These are phyloP conservation scores for Pythium grandisporangium DNA, from an alignment of 352 stramenopile species.

Conservation along the genomic window DNA sequence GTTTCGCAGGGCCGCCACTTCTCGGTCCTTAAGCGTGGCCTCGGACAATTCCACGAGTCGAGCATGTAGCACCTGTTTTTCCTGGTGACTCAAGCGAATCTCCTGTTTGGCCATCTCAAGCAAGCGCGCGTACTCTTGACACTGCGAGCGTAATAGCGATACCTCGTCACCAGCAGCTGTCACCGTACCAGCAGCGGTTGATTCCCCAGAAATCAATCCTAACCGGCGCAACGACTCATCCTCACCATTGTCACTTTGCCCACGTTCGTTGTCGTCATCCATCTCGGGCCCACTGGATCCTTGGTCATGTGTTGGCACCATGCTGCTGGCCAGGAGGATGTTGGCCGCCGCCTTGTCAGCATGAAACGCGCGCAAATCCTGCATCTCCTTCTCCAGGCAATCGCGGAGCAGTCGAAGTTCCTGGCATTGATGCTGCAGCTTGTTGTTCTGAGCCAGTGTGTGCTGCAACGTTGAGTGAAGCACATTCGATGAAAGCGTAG, in stretches of 20 bases:
- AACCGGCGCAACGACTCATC: no score
- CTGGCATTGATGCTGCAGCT: background rate
- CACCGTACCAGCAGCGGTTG: no score
- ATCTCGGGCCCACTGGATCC: constrained; percentile 5
- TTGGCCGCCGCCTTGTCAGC: constrained; percentile 4
- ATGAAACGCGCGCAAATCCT: constrained; percentile 11
- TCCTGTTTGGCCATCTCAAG: constrained; percentile 70
- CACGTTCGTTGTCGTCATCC: no score
- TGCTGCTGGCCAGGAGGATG: constrained; percentile 9
- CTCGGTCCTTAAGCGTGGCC: constrained; percentile 34
- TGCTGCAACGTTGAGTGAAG: constrained; percentile 1
- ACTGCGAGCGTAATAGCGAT: constrained; percentile 26
- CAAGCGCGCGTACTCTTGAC: constrained; percentile 34
- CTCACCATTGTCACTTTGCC: no score
- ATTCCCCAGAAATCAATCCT: no score
- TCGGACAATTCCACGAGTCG: constrained; percentile 39
- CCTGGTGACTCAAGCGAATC: constrained; percentile 52
- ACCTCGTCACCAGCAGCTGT: no score
- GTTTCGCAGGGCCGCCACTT: constrained; percentile 35
- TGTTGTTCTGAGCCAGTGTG: no score
- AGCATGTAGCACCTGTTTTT: constrained; percentile 37
- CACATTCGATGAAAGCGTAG: constrained; percentile 1
- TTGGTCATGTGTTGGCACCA: no score
- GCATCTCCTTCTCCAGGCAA: constrained; percentile 8
- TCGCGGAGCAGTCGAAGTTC: constrained; percentile 3